Conservation (phyloP, 805 yeast genomes). For the Metschnikowia colocasiae region DNA sequence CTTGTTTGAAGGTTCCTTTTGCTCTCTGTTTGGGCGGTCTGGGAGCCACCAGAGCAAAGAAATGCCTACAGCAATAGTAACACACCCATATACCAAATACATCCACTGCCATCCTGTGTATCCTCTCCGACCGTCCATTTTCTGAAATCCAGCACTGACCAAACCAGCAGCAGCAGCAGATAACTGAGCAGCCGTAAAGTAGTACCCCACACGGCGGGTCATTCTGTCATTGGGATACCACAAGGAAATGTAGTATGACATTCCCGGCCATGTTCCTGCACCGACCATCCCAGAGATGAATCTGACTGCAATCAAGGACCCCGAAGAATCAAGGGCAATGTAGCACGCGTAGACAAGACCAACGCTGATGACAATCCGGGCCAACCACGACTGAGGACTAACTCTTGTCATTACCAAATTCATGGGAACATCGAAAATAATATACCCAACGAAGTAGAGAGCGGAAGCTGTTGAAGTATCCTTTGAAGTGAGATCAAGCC, state of each 20-base stretch:
- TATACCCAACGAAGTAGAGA: conserved; percentile 76
- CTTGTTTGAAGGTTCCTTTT: conserved; percentile 14
- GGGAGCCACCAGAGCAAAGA: conserved; percentile 80
- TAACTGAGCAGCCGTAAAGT: conserved; percentile 89
- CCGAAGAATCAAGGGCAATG: conserved; percentile 50
- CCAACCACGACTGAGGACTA: conserved; percentile 82
- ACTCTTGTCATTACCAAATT: conserved; percentile 77
- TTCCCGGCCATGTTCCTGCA: conserved; percentile 90
- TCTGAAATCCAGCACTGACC: conserved; percentile 84
- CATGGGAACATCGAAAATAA: conserved; percentile 85
- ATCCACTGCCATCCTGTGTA: conserved; percentile 85
- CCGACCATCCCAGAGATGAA: conserved; percentile 72
- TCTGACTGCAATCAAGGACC: conserved; percentile 67
- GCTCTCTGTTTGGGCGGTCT: conserved; percentile 53
- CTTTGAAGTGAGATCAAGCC: conserved; percentile 49
- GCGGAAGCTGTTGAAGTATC: conserved; percentile 75
- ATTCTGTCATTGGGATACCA: conserved; percentile 82
- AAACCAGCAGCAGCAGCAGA: conserved; percentile 87
- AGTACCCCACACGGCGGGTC: conserved; percentile 79
- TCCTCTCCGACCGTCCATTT: conserved; percentile 69
- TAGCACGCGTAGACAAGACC: conserved; percentile 78
- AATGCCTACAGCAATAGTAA: conserved; percentile 64
- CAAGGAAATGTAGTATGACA: conserved; percentile 75
- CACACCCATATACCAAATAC: conserved; percentile 69
- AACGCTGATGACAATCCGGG: conserved; percentile 71